Evolutionary conservation across 768 basidiomycete genomes (phyloP).

Genomic region (Naganishia kalamii): DNA sequence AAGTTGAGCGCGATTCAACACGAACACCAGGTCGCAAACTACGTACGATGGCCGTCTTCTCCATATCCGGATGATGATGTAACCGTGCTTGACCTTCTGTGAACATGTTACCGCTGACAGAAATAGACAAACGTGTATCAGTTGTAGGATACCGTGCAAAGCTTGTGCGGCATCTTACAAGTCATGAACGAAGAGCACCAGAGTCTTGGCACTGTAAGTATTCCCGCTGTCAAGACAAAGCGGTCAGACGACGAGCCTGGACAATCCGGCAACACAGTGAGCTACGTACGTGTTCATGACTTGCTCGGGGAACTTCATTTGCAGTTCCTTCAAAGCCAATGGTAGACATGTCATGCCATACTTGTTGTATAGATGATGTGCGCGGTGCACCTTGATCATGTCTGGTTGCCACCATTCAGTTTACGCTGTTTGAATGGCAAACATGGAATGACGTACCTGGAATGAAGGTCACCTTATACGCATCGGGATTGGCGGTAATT

Average conservation of each 20-base stretch:
- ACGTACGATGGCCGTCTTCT: constrained; percentile 9
- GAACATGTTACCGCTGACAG: constrained; percentile 7
- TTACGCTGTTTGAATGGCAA: background rate
- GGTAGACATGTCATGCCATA: constrained; percentile 77
- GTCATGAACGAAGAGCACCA: constrained; percentile 88
- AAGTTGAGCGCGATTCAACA: background rate
- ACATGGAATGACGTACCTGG: constrained; percentile 12
- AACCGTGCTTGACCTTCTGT: constrained; percentile 1
- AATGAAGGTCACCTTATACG: constrained; percentile 23
- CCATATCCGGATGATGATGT: constrained; percentile 10
- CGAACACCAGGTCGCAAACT: background rate
- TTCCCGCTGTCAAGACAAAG: constrained; percentile 55
- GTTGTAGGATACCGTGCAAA: background rate
- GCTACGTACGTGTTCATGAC: constrained; percentile 66
- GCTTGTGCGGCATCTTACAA: constrained; percentile 59
- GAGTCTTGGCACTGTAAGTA: constrained; percentile 62
- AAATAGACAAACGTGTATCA: background rate
- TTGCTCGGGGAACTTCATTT: constrained; percentile 70
- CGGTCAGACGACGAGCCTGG: background rate
- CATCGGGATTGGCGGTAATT: constrained; percentile 12
- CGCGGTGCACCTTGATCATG: constrained; percentile 82
- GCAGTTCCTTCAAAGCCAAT: constrained; percentile 58
- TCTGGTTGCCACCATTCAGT: constrained; percentile 59
- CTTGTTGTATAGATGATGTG: constrained; percentile 68
- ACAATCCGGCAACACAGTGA: background rate